These are phyloP conservation scores for Phialocephala subalpina DNA, from an alignment of 2,329 filamentous ascomycete genomes.

Conservation along the genomic window DNA sequence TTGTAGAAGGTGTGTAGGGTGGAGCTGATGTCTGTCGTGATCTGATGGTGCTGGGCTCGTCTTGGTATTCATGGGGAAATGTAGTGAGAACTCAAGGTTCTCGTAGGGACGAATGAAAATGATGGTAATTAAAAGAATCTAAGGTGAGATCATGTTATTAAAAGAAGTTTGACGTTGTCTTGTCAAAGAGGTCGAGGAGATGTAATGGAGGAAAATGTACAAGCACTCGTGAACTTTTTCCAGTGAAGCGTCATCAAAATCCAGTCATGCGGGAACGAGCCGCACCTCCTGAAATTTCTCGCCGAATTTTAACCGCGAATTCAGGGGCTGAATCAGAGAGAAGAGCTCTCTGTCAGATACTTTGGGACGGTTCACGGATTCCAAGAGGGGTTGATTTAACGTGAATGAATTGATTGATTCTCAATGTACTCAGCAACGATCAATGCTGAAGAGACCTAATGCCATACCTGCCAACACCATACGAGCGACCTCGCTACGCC, in stretches of 20 bases:
- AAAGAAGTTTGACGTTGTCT: conserved; percentile 4
- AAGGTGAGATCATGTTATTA: conserved; percentile 15
- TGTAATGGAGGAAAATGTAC: not conserved
- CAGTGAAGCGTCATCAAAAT: conserved; percentile 5
- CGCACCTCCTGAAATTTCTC: not conserved
- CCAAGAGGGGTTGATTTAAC: not conserved
- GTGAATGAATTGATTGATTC: conserved; percentile 12
- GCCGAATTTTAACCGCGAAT: not conserved
- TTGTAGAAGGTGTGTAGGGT: conserved; percentile 53
- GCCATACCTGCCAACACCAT: not conserved
- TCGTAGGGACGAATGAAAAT: conserved; percentile 14
- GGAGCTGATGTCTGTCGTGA: conserved; percentile 24
- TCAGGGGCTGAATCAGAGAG: not conserved
- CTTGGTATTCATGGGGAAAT: conserved; percentile 42
- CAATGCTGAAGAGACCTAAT: not conserved
- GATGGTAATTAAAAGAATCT: conserved; percentile 11
- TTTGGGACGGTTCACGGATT: not conserved
- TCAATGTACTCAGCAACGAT: conserved; percentile 8
- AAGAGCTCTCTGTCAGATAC: too few relatives aligned
- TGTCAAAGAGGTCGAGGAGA: conserved; percentile 8
- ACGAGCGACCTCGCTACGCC: not conserved
- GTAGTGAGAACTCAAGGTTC: conserved; percentile 29
- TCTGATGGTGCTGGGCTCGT: conserved; percentile 28
- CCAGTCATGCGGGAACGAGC: not conserved
- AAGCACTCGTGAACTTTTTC: not conserved